A percentile compares a stretch with the other conserved stretches of the same genome.
phyloP scores from a whole-genome alignment of 345 rosid genomes.

The Isatis tinctoria region DNA sequence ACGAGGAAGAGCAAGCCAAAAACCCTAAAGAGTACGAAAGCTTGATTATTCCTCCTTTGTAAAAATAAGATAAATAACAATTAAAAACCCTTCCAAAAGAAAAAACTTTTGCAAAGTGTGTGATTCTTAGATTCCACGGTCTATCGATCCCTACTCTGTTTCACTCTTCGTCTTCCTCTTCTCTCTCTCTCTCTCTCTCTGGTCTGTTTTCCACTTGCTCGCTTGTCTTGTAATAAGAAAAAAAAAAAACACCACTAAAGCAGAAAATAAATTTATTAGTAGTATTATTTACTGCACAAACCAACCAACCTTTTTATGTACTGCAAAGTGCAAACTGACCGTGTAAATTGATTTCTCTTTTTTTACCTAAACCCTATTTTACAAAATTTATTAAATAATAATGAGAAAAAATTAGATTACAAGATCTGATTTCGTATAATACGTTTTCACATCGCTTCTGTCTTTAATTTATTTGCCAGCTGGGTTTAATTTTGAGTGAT shows the following conservation, averaged over 20 bases:
- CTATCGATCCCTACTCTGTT: conserved; percentile 55
- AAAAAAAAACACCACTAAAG: background rate
- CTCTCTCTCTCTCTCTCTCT: conserved; percentile 19
- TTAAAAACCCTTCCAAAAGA: background rate
- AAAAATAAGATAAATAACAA: background rate
- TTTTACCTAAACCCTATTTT: no score
- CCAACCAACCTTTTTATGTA: background rate
- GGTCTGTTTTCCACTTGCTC: conserved; percentile 25
- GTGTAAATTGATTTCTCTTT: no score
- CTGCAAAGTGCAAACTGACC: background rate
- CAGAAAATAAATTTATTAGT: no score
- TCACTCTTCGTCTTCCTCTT: conserved; percentile 16
- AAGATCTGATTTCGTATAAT: no score
- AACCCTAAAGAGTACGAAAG: no score
- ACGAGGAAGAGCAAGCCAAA: conserved; percentile 28
- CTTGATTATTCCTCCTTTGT: background rate
- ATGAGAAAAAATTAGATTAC: no score
- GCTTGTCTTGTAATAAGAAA: background rate
- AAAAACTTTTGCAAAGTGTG: conserved; percentile 25
- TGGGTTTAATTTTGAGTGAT: no score
- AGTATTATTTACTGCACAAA: background rate
- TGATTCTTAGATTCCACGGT: conserved; percentile 74
- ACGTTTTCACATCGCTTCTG: no score
- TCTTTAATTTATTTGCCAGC: no score
- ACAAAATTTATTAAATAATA: no score